A percentile compares a stretch with the other conserved stretches of the same genome.
These are phyloP conservation scores for Pelargonium fulgidum DNA, from an alignment of 441 rosid species.

Conservation along the genomic window DNA sequence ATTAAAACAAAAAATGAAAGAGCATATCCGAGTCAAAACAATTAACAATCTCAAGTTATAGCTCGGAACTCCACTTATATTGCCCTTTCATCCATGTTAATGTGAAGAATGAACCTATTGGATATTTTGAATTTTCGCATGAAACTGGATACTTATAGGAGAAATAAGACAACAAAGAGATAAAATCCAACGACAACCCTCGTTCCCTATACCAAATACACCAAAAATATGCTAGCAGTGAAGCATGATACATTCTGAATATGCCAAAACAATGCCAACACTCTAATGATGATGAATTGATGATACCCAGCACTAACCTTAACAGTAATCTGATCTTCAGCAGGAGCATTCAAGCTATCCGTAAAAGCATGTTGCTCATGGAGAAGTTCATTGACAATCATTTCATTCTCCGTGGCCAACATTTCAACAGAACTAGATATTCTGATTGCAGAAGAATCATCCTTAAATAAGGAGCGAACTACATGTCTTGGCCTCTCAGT, in stretches of 20 bases:
- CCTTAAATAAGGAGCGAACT: slow-evolving; percentile 58
- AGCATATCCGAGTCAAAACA: no score
- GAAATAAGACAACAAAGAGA: no score
- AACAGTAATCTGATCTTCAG: slow-evolving; percentile 37
- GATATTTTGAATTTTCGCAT: no score
- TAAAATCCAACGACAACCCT: no score
- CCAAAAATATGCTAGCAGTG: no score
- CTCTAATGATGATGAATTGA: background rate
- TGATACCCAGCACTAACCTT: slow-evolving; percentile 44
- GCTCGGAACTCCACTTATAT: background rate
- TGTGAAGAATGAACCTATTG: background rate
- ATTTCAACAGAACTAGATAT: slow-evolving; percentile 27
- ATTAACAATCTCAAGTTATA: no score
- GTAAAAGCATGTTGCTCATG: slow-evolving; percentile 45
- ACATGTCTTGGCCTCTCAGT: slow-evolving; percentile 43
- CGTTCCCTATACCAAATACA: no score
- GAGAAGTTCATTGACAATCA: slow-evolving; percentile 62
- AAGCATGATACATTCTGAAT: no score
- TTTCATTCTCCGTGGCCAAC: slow-evolving; percentile 53
- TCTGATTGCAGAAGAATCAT: slow-evolving; percentile 24
- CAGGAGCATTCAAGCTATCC: slow-evolving; percentile 31
- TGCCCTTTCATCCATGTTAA: background rate
- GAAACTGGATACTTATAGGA: no score
- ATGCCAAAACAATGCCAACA: no score
- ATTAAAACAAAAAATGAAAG: slow-evolving; percentile 30